Conservation (phyloP, 805 yeast genomes). For the Priceomyces carsonii region DNA sequence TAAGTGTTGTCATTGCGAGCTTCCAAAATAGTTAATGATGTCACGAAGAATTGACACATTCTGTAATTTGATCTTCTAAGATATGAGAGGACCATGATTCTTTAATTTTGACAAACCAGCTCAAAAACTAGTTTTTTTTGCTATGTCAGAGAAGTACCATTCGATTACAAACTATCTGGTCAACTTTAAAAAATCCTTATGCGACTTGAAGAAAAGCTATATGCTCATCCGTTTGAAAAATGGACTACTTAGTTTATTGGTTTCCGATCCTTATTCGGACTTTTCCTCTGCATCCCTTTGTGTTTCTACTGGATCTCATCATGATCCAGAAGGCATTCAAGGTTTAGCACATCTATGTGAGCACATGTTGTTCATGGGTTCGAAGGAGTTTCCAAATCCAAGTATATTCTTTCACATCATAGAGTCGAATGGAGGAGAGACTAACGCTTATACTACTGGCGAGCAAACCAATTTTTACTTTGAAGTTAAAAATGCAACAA, state of each 20-base stretch:
- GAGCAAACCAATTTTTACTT: constrained; percentile 66
- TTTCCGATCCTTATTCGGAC: constrained; percentile 73
- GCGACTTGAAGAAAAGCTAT: constrained; percentile 40
- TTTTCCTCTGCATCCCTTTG: constrained; percentile 69
- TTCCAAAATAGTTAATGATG: too few species aligned
- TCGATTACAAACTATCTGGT: too few species aligned
- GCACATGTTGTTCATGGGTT: constrained; percentile 41
- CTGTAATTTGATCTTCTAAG: too few species aligned
- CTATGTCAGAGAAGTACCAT: too few species aligned
- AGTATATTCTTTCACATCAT: constrained; percentile 46
- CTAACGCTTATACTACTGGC: constrained; percentile 71
- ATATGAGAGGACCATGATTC: too few species aligned
- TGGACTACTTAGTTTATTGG: constrained; percentile 65
- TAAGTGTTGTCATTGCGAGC: too few species aligned
- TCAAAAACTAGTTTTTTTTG: too few species aligned
- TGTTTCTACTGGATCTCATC: constrained; percentile 77
- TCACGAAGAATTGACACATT: too few species aligned
- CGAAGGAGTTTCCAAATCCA: constrained; percentile 53
- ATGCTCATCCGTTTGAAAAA: constrained; percentile 57
- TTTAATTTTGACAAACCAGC: too few species aligned
- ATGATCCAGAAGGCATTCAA: constrained; percentile 66
- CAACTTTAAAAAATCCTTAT: constrained; percentile 30
- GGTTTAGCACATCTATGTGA: constrained; percentile 76
- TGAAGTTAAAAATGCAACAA: constrained; percentile 47
- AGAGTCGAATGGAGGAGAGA: constrained; percentile 51